Evolutionary conservation across 2,329 filamentous ascomycete genomes (phyloP).

Genomic region (Diaporthe sp.): DNA sequence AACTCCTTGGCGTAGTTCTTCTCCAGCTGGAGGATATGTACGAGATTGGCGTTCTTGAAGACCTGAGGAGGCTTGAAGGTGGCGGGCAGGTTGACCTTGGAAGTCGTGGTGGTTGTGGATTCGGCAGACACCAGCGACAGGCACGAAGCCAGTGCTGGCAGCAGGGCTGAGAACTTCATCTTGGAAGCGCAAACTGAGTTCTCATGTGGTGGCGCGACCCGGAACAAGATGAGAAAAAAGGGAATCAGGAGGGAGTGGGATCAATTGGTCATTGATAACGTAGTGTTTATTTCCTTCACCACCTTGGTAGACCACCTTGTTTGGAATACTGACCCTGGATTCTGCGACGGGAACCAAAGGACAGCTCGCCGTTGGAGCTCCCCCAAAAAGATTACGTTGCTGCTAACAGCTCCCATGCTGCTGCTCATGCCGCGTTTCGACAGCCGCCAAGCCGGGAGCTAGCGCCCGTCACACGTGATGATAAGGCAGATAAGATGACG

Average conservation of each 20-base stretch:
- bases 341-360: constrained; percentile 33
- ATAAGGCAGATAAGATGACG: neutral
- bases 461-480: constrained; percentile 9
- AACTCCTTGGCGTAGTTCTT: constrained; percentile 92
- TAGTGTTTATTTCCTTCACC: constrained; percentile 32
- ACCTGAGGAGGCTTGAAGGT: constrained; percentile 88
- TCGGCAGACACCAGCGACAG: constrained; percentile 61
- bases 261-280: constrained; percentile 44
- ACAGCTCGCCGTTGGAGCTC: constrained; percentile 37
- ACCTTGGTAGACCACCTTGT: constrained; percentile 17
- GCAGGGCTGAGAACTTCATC: constrained; percentile 65
- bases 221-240: constrained; percentile 36
- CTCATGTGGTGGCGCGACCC: constrained; percentile 46
- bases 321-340: constrained; percentile 14
- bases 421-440: constrained; percentile 18
- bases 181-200: constrained; percentile 45
- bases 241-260: constrained; percentile 31
- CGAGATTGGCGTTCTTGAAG: constrained; percentile 93
- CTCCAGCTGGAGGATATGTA: constrained; percentile 91
- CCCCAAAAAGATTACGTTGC: constrained; percentile 38
- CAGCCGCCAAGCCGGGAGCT: constrained; percentile 40
- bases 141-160: constrained; percentile 72
- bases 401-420: constrained; percentile 3
- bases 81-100: constrained; percentile 71
- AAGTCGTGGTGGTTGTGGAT: constrained; percentile 60